Base-by-base conservation (phyloP, 768 basidiomycete species). In the Boletus insuetus region DNA sequence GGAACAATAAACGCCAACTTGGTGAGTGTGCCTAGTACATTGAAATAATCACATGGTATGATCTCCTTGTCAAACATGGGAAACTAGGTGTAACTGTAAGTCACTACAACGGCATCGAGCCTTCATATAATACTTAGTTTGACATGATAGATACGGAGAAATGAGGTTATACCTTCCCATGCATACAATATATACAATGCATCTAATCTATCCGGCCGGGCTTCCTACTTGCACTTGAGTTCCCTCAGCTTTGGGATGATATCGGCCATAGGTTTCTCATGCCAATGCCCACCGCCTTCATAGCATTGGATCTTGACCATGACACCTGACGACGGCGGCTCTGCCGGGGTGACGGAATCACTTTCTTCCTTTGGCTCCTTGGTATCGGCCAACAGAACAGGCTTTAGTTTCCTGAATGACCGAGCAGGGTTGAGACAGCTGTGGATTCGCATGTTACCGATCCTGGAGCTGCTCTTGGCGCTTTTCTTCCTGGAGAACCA, bases 171-270 rank as follows among this genome's bases (percentile, higher is more conserved):
- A 31, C 42, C 10, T 34, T 24, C 14, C n/a, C 24, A 39, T 37
- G 9, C 12, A 10, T 10, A 47, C 7, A 29, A 29, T 32, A 47
- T 9, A 46, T 53, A n/a, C 17, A 45, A 29, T 29, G 9, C 29
- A 29, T 29, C 29, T 29, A 2, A 29, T 29, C 29, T 29, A 29
- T 29, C 29, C 29, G 29, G 9, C 29, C 8, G 6, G 29, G 29
- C 29, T 29, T 29, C 39, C 51, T 66, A 64, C 50, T 50, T 60
- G 5, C 34, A 24, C 51, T 49, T 71, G 37, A 71, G 61, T n/a
- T 55, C 50, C 53, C 69, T 69, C 26, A 71, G 29, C 35, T 52
- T 54, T n/a, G 65, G 67, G 6, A 73, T 69, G n/a, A 73, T 66
- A 10, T 73, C 71, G 1, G 41, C 45, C 49, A 73, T 19, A 29